phyloP scores from a whole-genome alignment of 2,329 filamentous ascomycete genomes.

The Fusarium concolor region DNA sequence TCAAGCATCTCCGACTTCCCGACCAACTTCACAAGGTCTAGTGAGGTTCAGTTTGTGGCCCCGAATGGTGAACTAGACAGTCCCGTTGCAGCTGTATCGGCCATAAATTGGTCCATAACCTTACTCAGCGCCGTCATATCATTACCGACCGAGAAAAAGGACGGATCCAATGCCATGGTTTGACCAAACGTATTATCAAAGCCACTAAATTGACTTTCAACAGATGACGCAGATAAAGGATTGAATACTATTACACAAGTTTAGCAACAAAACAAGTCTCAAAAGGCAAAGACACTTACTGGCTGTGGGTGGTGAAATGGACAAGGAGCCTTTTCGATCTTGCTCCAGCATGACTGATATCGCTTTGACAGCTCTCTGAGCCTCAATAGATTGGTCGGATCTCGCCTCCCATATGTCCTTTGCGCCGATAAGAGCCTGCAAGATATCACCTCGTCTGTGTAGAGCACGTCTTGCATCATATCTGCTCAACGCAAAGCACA shows the following conservation, averaged over 20 bases:
- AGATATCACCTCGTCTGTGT: constrained; percentile 4
- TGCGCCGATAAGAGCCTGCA: constrained; percentile 1
- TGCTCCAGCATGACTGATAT: constrained; percentile 12
- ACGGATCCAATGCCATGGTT: constrained; percentile 25
- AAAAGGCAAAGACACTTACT: not conserved
- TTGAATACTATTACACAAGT: not conserved
- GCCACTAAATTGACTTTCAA: not conserved
- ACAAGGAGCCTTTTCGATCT: not conserved
- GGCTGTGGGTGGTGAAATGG: not conserved
- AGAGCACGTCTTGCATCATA: not conserved
- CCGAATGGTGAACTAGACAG: not conserved
- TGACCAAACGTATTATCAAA: constrained; percentile 27
- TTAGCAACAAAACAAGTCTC: not conserved
- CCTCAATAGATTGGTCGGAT: constrained; percentile 7
- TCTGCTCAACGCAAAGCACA: constrained; percentile 30
- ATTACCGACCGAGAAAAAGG: constrained; percentile 12
- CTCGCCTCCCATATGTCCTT: constrained; percentile 12
- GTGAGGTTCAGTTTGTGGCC: not conserved
- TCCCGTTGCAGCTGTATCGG: not conserved
- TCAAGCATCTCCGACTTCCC: not conserved
- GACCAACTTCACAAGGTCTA: no score
- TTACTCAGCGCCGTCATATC: constrained; percentile 13
- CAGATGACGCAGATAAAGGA: not conserved
- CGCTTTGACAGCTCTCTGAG: constrained; percentile 4
- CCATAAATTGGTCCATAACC: constrained; percentile 13